Percentiles rank a stretch among this genome's conserved stretches.
Conservation (phyloP, 768 basidiomycete species). For the Fibroporia radiculosa region DNA sequence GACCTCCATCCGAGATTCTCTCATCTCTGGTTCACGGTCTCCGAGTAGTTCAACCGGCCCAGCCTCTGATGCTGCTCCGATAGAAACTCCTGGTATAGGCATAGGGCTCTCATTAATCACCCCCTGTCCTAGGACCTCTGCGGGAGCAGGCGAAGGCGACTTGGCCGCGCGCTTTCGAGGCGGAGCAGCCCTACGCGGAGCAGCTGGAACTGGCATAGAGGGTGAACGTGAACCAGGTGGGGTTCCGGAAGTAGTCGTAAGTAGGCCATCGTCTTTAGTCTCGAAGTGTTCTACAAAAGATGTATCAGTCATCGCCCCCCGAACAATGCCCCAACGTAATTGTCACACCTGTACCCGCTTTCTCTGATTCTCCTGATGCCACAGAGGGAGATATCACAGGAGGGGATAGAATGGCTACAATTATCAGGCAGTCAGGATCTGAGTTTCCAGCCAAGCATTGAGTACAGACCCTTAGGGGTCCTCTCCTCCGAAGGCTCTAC, state of each 20-base stretch:
- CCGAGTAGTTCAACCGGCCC: conserved; percentile 10
- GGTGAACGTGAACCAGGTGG: conserved; percentile 32
- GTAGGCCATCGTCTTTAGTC: conserved; percentile 10
- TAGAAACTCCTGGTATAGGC: conserved; percentile 5
- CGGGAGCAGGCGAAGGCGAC: conserved; percentile 32
- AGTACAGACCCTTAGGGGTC: not conserved
- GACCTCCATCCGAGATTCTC: conserved; percentile 7
- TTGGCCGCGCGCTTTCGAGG: conserved; percentile 61
- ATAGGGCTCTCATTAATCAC: conserved; percentile 21
- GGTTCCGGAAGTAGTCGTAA: conserved; percentile 16
- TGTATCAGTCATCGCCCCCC: no score
- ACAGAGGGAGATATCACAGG: not conserved
- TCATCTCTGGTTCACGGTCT: conserved; percentile 10
- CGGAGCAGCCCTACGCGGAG: conserved; percentile 66
- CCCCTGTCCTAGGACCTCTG: conserved; percentile 3
- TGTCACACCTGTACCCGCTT: conserved; percentile 4
- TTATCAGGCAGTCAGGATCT: not conserved
- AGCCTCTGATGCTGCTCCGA: conserved; percentile 7
- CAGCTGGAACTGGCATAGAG: conserved; percentile 66
- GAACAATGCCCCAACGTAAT: no score
- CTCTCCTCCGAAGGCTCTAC: conserved; percentile 6
- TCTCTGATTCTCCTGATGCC: not conserved
- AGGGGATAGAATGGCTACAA: not conserved
- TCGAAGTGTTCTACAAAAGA: conserved; percentile 13
- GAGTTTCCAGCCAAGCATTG: not conserved